These are phyloP conservation scores for Trichoderma sp. DNA, from an alignment of 2,329 filamentous ascomycete genomes.

Conservation along the genomic window DNA sequence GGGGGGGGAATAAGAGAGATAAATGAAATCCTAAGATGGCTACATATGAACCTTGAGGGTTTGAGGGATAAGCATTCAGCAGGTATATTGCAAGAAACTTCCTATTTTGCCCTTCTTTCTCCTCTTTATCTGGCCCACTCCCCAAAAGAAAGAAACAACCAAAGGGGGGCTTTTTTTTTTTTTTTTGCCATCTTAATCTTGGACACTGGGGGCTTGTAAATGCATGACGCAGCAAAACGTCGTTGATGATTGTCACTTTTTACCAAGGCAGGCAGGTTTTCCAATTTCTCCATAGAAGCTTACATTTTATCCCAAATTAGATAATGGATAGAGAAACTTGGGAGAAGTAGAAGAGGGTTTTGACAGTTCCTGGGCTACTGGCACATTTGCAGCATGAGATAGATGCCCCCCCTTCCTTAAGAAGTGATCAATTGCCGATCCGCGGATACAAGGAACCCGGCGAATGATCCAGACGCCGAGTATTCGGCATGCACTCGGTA, in stretches of 20 bases:
- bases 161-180: background rate
- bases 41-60: background rate
- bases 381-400: background rate
- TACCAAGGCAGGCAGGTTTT: background rate
- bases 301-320: background rate
- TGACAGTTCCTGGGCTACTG: background rate
- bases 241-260: slow-evolving; percentile 1
- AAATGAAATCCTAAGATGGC: background rate
- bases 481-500: background rate
- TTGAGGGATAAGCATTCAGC: background rate
- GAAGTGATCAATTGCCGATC: slow-evolving; percentile 3
- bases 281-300: background rate
- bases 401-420: background rate
- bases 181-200: background rate
- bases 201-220: background rate
- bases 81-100: background rate
- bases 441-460: background rate
- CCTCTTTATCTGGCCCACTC: background rate
- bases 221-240: background rate
- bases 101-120: background rate
- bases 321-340: background rate
- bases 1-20: background rate
- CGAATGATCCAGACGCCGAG: background rate
- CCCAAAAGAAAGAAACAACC: background rate
- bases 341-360: background rate